phyloP scores from a whole-genome alignment of 495 filamentous ascomycete genomes.

The Aspergillus nidulans region DNA sequence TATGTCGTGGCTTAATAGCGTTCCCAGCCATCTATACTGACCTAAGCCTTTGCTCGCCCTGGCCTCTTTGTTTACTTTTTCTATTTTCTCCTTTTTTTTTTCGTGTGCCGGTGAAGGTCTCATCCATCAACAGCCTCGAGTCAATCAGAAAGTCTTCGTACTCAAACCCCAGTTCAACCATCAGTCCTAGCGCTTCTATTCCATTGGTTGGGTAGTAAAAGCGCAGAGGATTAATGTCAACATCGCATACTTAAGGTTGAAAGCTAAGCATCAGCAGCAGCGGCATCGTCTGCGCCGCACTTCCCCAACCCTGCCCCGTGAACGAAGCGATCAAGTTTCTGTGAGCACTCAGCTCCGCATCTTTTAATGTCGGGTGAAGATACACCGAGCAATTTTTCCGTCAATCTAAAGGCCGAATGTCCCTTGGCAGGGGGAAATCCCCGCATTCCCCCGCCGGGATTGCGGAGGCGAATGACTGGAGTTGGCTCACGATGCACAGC shows the following conservation, averaged over 20 bases:
- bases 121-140: too few species aligned
- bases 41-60: too few species aligned
- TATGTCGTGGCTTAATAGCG: slow-evolving; percentile 40
- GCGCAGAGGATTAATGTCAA: too few species aligned
- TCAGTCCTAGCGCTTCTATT: too few species aligned
- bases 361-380: slow-evolving; percentile 13
- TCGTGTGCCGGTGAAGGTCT: too few species aligned
- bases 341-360: not conserved
- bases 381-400: slow-evolving; percentile 19
- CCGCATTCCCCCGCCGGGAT: slow-evolving; percentile 22
- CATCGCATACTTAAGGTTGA: not conserved
- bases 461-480: slow-evolving; percentile 4
- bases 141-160: too few species aligned
- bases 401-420: slow-evolving; percentile 5
- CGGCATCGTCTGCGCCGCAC: not conserved
- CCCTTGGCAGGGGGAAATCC: slow-evolving; percentile 17
- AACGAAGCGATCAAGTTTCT: not conserved
- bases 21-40: slow-evolving; percentile 30
- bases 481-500: not conserved
- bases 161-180: too few species aligned
- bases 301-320: not conserved
- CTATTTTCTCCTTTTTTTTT: too few species aligned
- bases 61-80: too few species aligned
- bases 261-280: not conserved
- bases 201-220: too few species aligned